phyloP scores from a whole-genome alignment of 2,329 filamentous ascomycete species.

The Cryphonectria nitschkei region DNA sequence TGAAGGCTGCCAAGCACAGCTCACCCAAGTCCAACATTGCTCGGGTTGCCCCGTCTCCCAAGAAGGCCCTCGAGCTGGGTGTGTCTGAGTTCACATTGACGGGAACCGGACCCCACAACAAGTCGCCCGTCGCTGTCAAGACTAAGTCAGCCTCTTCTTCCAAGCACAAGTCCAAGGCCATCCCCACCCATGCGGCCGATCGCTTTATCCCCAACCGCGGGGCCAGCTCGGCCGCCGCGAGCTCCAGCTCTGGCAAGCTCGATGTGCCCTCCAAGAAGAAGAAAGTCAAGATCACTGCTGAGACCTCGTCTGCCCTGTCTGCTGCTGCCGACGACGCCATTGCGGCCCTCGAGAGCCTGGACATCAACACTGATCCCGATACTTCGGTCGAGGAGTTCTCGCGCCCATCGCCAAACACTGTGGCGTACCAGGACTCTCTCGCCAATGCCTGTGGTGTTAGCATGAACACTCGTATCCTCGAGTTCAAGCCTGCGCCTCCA shows the following conservation, averaged over 20 bases:
- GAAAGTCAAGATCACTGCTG: constrained; percentile 70
- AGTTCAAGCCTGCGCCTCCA: constrained; percentile 97
- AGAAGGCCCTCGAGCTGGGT: constrained; percentile 82
- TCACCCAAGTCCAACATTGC: constrained; percentile 98
- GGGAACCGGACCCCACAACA: constrained; percentile 69
- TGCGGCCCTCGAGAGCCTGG: constrained; percentile 78
- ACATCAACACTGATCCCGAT: constrained; percentile 72
- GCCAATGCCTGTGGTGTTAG: constrained; percentile 91
- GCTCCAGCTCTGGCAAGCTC: constrained; percentile 81
- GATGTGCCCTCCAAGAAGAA: constrained; percentile 71
- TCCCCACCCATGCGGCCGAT: constrained; percentile 79
- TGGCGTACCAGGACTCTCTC: constrained; percentile 89
- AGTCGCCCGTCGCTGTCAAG: constrained; percentile 62
- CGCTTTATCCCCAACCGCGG: constrained; percentile 95
- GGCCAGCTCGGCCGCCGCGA: constrained; percentile 85
- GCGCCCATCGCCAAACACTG: constrained; percentile 82
- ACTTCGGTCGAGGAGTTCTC: constrained; percentile 59
- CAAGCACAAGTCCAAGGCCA: constrained; percentile 73
- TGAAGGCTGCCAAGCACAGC: constrained; percentile 76
- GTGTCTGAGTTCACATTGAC: constrained; percentile 92
- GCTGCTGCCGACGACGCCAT: constrained; percentile 80
- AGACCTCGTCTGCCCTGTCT: constrained; percentile 77
- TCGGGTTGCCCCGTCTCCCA: constrained; percentile 72
- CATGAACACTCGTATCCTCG: constrained; percentile 91
- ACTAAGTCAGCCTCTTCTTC: constrained; percentile 43